Evolutionary conservation across 306 rosid genomes (phyloP).

Genomic region (Boehmeria nivea): DNA sequence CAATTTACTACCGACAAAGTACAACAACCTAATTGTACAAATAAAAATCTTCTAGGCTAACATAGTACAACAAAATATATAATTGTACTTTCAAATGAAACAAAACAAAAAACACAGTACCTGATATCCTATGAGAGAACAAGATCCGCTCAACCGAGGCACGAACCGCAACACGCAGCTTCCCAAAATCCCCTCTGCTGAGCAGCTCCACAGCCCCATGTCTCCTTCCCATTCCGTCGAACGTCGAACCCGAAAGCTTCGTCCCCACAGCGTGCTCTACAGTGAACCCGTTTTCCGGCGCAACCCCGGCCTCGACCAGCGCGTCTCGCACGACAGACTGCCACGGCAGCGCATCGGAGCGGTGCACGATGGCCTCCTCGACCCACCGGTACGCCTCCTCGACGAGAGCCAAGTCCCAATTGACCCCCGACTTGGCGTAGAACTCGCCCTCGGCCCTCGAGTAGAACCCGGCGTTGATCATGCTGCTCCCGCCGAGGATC

Average conservation of each 20-base stretch:
- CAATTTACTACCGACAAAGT: no score
- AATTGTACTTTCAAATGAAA: not conserved
- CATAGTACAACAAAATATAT: not conserved
- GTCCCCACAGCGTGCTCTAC: slow-evolving; percentile 15
- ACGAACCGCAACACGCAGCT: slow-evolving; percentile 11
- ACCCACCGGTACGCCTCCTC: slow-evolving; percentile 20
- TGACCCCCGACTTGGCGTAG: slow-evolving; percentile 2
- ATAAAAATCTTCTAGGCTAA: no score
- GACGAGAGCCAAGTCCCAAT: slow-evolving; percentile 21
- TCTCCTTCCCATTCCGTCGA: slow-evolving; percentile 12
- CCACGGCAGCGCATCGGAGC: not conserved
- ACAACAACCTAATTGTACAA: no score
- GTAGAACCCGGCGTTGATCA: slow-evolving; percentile 18
- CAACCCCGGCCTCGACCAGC: slow-evolving; percentile 17
- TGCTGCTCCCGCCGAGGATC: slow-evolving; percentile 23
- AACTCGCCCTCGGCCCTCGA: slow-evolving; percentile 13
- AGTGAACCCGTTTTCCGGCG: slow-evolving; percentile 15
- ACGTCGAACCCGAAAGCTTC: slow-evolving; percentile 10
- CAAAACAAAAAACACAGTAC: not conserved
- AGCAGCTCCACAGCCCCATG: slow-evolving; percentile 13
- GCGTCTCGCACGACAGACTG: slow-evolving; percentile 9
- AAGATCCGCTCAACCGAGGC: slow-evolving; percentile 15
- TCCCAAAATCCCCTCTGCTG: slow-evolving; percentile 6
- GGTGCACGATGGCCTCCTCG: slow-evolving; percentile 9
- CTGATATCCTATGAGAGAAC: slow-evolving; percentile 2